Conservation (phyloP, 202 grass and related monocot species). For the Bolboschoenoplectus hybrid region DNA sequence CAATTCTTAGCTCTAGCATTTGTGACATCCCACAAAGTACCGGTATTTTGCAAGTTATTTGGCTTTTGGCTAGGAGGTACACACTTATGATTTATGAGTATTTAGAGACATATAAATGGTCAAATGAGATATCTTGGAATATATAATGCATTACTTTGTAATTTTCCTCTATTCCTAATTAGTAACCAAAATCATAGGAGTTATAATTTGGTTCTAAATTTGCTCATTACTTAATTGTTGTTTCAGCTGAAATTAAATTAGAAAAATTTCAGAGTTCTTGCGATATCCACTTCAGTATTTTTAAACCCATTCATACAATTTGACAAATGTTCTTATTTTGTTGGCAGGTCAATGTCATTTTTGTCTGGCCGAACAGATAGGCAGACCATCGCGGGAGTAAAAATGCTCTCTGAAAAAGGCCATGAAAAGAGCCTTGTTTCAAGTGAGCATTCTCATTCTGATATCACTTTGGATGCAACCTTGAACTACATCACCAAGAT, state of each 20-base stretch:
- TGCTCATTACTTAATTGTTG: background rate
- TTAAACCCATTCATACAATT: background rate
- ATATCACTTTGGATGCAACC: constrained; percentile 42
- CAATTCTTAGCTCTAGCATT: background rate
- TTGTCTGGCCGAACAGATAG: background rate
- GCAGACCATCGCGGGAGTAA: background rate
- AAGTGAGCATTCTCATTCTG: background rate
- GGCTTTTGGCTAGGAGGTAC: background rate
- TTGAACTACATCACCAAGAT: constrained; percentile 29
- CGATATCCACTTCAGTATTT: background rate
- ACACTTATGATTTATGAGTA: background rate
- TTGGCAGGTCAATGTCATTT: background rate
- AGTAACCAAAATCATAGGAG: background rate
- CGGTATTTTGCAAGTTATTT: background rate
- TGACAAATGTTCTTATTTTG: background rate
- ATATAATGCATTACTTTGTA: background rate
- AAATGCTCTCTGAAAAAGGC: background rate
- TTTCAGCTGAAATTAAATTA: background rate
- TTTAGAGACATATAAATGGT: background rate
- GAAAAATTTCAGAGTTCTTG: background rate
- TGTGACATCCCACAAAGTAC: background rate
- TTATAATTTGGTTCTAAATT: background rate
- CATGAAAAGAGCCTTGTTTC: background rate
- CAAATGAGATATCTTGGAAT: background rate
- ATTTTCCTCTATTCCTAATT: background rate